Evolutionary conservation across 2,329 filamentous ascomycete genomes (phyloP), one percentile per base, ranked within the genome.

Genomic region (Hymenoscyphus repandus): DNA sequence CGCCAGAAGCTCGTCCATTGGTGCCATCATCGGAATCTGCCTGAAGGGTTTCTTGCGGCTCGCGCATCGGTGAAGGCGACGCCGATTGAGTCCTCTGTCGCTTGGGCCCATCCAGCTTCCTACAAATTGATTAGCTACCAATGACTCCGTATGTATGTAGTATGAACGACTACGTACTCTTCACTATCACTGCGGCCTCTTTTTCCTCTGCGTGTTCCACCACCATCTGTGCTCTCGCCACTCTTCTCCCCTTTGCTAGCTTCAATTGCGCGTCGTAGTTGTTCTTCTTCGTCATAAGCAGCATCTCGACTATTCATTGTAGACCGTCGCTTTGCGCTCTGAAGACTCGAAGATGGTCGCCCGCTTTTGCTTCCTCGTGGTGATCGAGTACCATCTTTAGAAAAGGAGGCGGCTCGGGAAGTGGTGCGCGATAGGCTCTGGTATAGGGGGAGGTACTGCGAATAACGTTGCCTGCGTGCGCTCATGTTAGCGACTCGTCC

Each of bases 281-380:
- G 85, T 67, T 95, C 90, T 61, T 95, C 91, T 69, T 99, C 93
- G 58, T 97, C 91, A 62, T 97, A 97, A 18, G 90, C 92, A 38
- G 92, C 91, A 68, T 90, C 87, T 55, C 92, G 83, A 67, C 93
- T 99, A 66, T 97, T 96, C 90, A 97, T 96, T 6, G 93, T 99
- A 17, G 90, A 96, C 27, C 93, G 82, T 53, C 93, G 82, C 68
- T 96, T 97, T 34, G 70, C 69, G 53, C 62, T 63, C 47, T 65
- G 64, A 30, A 64, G 53, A 47, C 62, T 65, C 49, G 74, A 74
- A 48, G 74, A 74, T 43, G 61, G 62, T 34, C 75, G 80, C 57
- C 72, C 79, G 65, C 68, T 80, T 71, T 80, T 82, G 60, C 72
- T 74, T 62, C 73, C 75, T 60, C 75, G 78, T 52, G 74, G 77